These are phyloP conservation scores for Heliosperma pusillum DNA, from an alignment of 148 eudicot species.

Conservation along the genomic window DNA sequence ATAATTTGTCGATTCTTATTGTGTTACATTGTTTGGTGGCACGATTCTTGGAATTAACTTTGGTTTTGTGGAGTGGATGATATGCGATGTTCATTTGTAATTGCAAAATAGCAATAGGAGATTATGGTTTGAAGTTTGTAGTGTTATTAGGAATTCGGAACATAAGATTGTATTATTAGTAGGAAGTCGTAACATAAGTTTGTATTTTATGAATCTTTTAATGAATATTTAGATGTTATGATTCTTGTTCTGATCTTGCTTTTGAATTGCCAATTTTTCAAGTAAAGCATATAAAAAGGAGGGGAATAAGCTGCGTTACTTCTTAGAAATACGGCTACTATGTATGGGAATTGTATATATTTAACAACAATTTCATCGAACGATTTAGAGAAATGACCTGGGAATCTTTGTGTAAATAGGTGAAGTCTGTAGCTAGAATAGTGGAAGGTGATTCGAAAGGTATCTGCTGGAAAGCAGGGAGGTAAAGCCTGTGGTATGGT, in stretches of 20 bases:
- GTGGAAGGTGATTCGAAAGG: conserved; percentile 88
- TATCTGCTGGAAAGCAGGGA: conserved; percentile 84
- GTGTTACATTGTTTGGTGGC: neutral
- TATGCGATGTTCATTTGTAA: neutral
- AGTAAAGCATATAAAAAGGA: too few relatives aligned
- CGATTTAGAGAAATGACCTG: neutral
- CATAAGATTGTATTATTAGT: neutral
- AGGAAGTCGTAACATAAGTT: neutral
- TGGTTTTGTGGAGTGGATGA: neutral
- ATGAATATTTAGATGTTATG: neutral
- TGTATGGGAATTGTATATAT: neutral
- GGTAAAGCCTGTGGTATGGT: conserved; percentile 81
- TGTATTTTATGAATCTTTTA: neutral
- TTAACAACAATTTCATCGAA: neutral
- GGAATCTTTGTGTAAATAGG: conserved; percentile 32
- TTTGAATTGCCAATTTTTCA: neutral
- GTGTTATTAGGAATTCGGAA: neutral
- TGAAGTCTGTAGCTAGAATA: conserved; percentile 61
- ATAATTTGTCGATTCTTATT: neutral
- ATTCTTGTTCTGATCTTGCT: neutral
- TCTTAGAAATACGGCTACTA: neutral
- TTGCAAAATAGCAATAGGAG: too few relatives aligned
- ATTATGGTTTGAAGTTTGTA: too few relatives aligned
- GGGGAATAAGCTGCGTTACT: neutral
- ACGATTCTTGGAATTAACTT: neutral